phyloP scores from a whole-genome alignment of 208 protist species.

The Crithidia thermophila region DNA sequence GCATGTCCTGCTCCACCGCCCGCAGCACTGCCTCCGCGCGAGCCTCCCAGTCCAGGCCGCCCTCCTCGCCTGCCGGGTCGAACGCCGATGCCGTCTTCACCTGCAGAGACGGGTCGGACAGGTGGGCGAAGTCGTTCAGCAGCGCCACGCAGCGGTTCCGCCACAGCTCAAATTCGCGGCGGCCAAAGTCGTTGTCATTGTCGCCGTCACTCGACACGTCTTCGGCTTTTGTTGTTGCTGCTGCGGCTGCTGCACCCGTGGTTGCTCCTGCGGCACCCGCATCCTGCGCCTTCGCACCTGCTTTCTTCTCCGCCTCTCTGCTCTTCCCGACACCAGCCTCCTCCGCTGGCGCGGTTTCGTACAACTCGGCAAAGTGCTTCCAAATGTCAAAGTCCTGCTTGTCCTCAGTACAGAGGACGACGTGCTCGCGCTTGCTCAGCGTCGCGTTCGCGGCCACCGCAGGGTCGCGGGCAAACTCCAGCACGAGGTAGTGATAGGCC shows the following conservation, averaged over 20 bases:
- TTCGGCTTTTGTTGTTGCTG: constrained; percentile 50
- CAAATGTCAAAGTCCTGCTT: constrained; percentile 79
- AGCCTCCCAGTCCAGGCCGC: constrained; percentile 33
- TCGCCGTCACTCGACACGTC: constrained; percentile 68
- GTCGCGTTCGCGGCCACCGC: constrained; percentile 23
- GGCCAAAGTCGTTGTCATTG: neutral
- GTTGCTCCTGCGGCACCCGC: no score
- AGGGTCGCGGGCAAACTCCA: constrained; percentile 81
- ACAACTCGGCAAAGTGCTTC: constrained; percentile 75
- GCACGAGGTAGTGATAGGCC: constrained; percentile 78
- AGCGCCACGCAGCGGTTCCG: constrained; percentile 50
- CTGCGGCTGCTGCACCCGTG: neutral
- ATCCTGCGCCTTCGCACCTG: neutral
- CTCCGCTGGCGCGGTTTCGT: constrained; percentile 47
- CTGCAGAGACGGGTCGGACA: constrained; percentile 44
- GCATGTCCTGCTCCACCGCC: constrained; percentile 31
- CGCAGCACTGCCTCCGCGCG: constrained; percentile 37
- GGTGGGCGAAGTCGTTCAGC: constrained; percentile 52
- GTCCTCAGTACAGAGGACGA: constrained; percentile 85
- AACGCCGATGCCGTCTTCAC: constrained; percentile 25
- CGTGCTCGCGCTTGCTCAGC: constrained; percentile 67
- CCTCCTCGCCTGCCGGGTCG: constrained; percentile 9
- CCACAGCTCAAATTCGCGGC: constrained; percentile 46
- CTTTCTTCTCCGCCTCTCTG: constrained; percentile 1
- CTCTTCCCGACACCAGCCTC: constrained; percentile 22